These are phyloP conservation scores for Lobosporangium transversale DNA, from an alignment of 192 early-diverging fungal species.

Conservation along the genomic window DNA sequence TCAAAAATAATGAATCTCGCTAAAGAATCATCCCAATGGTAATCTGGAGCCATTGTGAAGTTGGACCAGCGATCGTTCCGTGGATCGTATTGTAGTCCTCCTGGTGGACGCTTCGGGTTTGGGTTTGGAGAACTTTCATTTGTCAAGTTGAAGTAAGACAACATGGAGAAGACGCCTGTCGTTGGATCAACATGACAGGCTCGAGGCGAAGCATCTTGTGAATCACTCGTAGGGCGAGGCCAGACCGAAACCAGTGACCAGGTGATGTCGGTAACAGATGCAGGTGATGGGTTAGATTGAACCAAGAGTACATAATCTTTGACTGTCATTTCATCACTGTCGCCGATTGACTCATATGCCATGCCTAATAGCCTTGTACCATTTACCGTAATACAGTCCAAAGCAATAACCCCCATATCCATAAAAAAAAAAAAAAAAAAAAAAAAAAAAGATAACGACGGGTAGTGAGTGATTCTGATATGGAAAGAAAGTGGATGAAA, in stretches of 20 bases:
- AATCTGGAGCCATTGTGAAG: constrained; percentile 12
- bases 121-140: background rate
- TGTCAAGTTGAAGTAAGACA: constrained; percentile 27
- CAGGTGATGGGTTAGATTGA: constrained; percentile 6
- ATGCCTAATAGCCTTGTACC: constrained; percentile 21
- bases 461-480: too few species aligned
- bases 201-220: constrained; percentile 20
- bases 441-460: too few species aligned
- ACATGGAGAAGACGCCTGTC: constrained; percentile 22
- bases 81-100: constrained; percentile 33
- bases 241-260: background rate
- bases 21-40: constrained; percentile 10
- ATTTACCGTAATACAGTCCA: constrained; percentile 11
- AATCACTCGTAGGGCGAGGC: background rate
- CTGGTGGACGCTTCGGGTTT: constrained; percentile 10
- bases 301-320: constrained; percentile 5
- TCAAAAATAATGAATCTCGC: constrained; percentile 14
- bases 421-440: too few species aligned
- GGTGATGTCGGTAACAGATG: background rate
- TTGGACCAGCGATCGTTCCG: constrained; percentile 9
- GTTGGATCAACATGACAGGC: constrained; percentile 16
- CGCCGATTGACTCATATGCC: constrained; percentile 5
- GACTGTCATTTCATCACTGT: background rate
- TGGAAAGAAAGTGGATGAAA: too few species aligned
- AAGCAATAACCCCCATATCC: constrained; percentile 1